phyloP scores from a whole-genome alignment of 345 rosid species.

The Rhodomyrtus tomentosa region DNA sequence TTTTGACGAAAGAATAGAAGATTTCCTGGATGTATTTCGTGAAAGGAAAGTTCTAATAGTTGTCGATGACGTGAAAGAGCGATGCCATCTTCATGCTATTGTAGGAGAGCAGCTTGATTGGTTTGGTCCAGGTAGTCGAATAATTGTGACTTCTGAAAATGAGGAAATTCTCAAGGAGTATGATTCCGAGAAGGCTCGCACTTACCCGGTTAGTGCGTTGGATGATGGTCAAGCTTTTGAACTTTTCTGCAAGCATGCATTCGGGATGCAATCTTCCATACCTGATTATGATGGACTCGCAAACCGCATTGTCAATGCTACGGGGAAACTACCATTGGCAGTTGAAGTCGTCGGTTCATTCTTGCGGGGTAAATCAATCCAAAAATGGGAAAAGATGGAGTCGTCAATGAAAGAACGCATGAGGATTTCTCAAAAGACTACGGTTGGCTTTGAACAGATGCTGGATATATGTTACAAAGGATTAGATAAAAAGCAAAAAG shows the following conservation, averaged over 20 bases:
- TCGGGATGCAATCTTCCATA: background rate
- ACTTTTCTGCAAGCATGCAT: background rate
- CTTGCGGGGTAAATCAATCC: background rate
- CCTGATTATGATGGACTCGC: background rate
- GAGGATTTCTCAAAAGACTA: background rate
- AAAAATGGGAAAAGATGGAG: background rate
- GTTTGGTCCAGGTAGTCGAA: background rate
- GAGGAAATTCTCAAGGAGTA: background rate
- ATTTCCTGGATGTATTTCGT: background rate
- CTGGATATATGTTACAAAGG: background rate
- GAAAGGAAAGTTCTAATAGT: background rate
- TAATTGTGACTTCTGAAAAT: background rate
- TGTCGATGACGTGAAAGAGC: background rate
- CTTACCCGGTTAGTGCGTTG: background rate
- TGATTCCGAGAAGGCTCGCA: background rate
- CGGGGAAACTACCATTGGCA: background rate
- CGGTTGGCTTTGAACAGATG: background rate
- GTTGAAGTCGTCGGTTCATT: background rate
- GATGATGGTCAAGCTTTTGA: background rate
- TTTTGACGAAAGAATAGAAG: background rate
- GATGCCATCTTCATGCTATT: background rate
- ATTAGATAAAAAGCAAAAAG: background rate
- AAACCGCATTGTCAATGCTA: background rate
- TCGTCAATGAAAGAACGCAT: fast-evolving
- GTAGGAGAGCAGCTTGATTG: background rate